phyloP scores from a whole-genome alignment of 768 basidiomycete species.

The Lentinula lateritia region DNA sequence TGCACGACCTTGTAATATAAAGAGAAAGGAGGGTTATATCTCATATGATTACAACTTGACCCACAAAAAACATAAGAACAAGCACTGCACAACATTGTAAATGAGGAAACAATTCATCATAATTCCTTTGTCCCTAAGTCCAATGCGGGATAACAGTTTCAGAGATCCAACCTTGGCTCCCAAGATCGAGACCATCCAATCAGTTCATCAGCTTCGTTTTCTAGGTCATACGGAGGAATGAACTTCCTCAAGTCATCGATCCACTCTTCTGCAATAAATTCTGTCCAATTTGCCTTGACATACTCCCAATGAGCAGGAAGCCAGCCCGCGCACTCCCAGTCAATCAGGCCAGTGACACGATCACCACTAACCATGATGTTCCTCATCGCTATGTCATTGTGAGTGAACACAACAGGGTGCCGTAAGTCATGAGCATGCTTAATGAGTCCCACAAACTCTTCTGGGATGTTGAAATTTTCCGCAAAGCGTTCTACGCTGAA shows the following conservation, averaged over 20 bases:
- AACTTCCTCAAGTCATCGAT: neutral
- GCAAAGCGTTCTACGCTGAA: neutral
- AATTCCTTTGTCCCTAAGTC: too few relatives aligned
- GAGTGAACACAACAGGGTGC: conserved; percentile 22
- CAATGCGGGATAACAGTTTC: too few relatives aligned
- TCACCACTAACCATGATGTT: conserved; percentile 33
- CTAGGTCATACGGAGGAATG: neutral
- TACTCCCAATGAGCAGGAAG: conserved; percentile 33
- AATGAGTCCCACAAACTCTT: neutral
- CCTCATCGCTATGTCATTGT: conserved; percentile 36
- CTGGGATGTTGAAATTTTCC: neutral
- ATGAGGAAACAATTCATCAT: too few relatives aligned
- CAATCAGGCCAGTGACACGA: conserved; percentile 26
- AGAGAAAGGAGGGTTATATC: too few relatives aligned
- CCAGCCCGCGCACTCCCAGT: conserved; percentile 30
- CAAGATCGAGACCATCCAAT: neutral
- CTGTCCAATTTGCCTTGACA: conserved; percentile 7
- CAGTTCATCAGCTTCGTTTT: neutral
- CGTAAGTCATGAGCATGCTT: neutral
- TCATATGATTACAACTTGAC: too few relatives aligned
- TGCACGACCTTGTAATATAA: too few relatives aligned
- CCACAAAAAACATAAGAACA: too few relatives aligned
- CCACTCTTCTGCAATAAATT: neutral
- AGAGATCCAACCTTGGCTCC: neutral
- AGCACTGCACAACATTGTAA: too few relatives aligned